Percentiles rank a stretch among this genome's conserved stretches.
Conservation (phyloP, 208 protist genomes). For the Leishmania gerbilli region DNA sequence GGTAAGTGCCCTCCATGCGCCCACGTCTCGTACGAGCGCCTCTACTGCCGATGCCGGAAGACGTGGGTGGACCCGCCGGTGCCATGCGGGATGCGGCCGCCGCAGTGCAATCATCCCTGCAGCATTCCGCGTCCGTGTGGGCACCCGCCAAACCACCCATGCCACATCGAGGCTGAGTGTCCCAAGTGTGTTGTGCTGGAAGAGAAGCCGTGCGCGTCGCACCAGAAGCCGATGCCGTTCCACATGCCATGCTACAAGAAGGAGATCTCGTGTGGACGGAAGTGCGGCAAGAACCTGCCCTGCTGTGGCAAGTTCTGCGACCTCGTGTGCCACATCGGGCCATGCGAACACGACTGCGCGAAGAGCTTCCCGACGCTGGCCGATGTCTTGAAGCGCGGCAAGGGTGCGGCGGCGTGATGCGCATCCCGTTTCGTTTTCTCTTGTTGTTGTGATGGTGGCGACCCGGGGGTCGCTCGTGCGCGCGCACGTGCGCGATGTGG, state of each 20-base stretch:
- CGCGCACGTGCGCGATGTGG: neutral
- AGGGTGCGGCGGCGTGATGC: conserved; percentile 1
- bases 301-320: conserved; percentile 79
- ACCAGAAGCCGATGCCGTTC: conserved; percentile 67
- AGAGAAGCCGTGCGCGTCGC: conserved; percentile 83
- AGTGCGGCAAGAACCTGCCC: conserved; percentile 71
- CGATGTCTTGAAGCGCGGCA: conserved; percentile 23
- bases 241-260: conserved; percentile 66
- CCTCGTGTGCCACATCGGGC: conserved; percentile 69
- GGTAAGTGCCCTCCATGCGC: conserved; percentile 77
- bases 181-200: conserved; percentile 81
- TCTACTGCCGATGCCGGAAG: conserved; percentile 87
- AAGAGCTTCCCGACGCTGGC: conserved; percentile 45
- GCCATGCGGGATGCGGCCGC: conserved; percentile 87
- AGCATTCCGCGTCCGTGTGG: conserved; percentile 75
- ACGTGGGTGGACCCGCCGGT: conserved; percentile 89
- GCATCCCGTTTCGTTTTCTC: neutral
- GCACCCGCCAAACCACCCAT: conserved; percentile 85
- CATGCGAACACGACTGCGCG: conserved; percentile 72
- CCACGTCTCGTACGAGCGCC: conserved; percentile 68
- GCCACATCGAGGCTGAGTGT: conserved; percentile 74
- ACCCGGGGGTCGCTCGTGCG: neutral
- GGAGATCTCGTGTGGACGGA: conserved; percentile 70
- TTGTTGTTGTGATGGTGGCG: neutral
- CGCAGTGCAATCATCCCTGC: conserved; percentile 81